These are phyloP conservation scores for Clonostachys sp. DNA, from an alignment of 2,329 filamentous ascomycete species.

Conservation along the genomic window DNA sequence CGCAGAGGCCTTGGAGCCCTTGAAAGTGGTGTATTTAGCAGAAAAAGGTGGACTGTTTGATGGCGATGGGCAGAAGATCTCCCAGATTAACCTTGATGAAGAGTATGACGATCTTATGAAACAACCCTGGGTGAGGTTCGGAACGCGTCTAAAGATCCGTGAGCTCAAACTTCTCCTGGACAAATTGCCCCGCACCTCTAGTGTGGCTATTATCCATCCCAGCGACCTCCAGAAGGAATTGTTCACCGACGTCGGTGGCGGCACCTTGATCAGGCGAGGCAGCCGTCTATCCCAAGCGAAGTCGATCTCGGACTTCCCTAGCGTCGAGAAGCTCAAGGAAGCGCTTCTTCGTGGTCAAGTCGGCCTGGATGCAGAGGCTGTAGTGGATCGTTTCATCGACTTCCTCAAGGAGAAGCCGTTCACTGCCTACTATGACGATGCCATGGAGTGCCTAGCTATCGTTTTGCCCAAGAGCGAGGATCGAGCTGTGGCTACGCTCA, in stretches of 20 bases:
- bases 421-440: conserved; percentile 91
- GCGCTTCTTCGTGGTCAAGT: conserved; percentile 79
- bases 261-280: conserved; percentile 86
- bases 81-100: conserved; percentile 93
- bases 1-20: conserved; percentile 58
- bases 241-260: conserved; percentile 92
- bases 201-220: conserved; percentile 95
- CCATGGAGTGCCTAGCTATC: conserved; percentile 87
- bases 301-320: conserved; percentile 68
- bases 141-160: too few species aligned
- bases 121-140: too few species aligned
- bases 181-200: conserved; percentile 83
- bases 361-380: conserved; percentile 74
- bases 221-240: conserved; percentile 94
- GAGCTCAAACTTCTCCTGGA: too few species aligned
- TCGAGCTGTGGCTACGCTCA: conserved; percentile 71
- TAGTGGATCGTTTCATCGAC: conserved; percentile 82
- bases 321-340: conserved; percentile 73
- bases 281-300: conserved; percentile 79
- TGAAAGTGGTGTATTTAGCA: conserved; percentile 98
- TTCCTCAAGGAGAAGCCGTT: conserved; percentile 74
- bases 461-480: conserved; percentile 70
- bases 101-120: conserved; percentile 92
- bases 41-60: conserved; percentile 97
- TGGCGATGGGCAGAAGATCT: conserved; percentile 90